phyloP scores from a whole-genome alignment of 805 yeast genomes.

The Yamadazyma ubonensis region DNA sequence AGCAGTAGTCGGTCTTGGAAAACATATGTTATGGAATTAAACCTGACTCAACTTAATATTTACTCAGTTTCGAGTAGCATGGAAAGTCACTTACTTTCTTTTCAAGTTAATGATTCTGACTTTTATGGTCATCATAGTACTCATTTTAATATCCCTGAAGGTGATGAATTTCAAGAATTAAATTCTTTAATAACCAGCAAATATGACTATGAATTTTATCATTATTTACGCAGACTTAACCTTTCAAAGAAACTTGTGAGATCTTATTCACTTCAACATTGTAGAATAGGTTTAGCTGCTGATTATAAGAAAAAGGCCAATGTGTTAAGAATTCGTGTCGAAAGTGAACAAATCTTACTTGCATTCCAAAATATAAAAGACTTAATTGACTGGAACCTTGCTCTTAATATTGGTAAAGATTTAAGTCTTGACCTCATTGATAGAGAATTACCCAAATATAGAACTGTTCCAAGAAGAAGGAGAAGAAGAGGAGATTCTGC shows the following conservation, averaged over 20 bases:
- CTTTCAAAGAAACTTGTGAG: slow-evolving; percentile 43
- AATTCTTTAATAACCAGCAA: slow-evolving; percentile 24
- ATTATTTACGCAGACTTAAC: slow-evolving; percentile 23
- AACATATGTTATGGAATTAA: slow-evolving; percentile 64
- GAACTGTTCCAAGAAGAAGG: slow-evolving; percentile 79
- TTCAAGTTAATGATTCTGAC: slow-evolving; percentile 12
- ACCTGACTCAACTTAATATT: slow-evolving; percentile 82
- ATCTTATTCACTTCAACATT: slow-evolving; percentile 80
- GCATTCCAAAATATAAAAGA: slow-evolving; percentile 61
- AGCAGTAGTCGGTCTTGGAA: slow-evolving; percentile 72
- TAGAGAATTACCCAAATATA: slow-evolving; percentile 70
- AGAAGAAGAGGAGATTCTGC: slow-evolving; percentile 32
- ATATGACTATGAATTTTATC: slow-evolving; percentile 28
- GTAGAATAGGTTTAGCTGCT: slow-evolving; percentile 77
- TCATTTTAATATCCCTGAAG: background rate
- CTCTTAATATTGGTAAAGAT: slow-evolving; percentile 71
- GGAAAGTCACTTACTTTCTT: slow-evolving; percentile 27
- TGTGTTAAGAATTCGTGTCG: slow-evolving; percentile 74
- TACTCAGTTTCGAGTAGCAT: slow-evolving; percentile 42
- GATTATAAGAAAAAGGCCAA: slow-evolving; percentile 74
- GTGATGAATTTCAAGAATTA: slow-evolving; percentile 7
- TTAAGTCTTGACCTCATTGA: slow-evolving; percentile 72
- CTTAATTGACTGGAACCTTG: slow-evolving; percentile 77
- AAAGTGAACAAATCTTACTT: slow-evolving; percentile 76
- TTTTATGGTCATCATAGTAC: slow-evolving; percentile 12